These are phyloP conservation scores for Hydnum rufescens DNA, from an alignment of 768 basidiomycete genomes.

Conservation along the genomic window DNA sequence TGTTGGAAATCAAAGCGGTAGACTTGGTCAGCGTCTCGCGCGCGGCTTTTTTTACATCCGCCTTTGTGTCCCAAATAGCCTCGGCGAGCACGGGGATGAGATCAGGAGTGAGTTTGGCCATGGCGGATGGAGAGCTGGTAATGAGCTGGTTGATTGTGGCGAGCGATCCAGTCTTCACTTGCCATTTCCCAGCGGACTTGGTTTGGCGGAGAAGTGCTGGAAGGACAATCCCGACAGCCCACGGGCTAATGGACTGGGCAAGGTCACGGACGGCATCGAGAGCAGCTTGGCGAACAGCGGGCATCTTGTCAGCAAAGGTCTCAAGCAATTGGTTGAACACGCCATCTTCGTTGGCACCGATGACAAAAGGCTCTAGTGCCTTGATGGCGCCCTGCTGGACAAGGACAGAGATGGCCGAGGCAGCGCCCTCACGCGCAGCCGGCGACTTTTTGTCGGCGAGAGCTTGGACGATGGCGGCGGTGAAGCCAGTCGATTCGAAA, in stretches of 20 bases:
- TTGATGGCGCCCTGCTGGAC: constrained; percentile 48
- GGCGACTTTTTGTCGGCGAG: constrained; percentile 91
- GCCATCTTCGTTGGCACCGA: constrained; percentile 44
- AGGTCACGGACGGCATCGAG: constrained; percentile 64
- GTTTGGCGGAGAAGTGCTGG: constrained; percentile 81
- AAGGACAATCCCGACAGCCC: constrained; percentile 67
- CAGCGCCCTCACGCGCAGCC: constrained; percentile 77
- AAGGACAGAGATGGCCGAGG: constrained; percentile 44
- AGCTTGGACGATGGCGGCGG: constrained; percentile 59
- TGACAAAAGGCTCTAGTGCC: constrained; percentile 74
- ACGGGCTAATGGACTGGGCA: constrained; percentile 65
- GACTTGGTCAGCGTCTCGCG: constrained; percentile 88
- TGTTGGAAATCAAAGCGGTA: constrained; percentile 88
- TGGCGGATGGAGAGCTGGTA: constrained; percentile 59
- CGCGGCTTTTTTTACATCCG: constrained; percentile 96
- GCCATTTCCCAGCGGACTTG: constrained; percentile 94
- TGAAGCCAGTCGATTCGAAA: constrained; percentile 49
- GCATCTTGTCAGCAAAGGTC: constrained; percentile 87
- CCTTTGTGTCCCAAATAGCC: constrained; percentile 97
- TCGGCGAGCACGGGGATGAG: constrained; percentile 88
- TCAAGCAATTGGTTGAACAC: constrained; percentile 77
- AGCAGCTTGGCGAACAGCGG: constrained; percentile 67
- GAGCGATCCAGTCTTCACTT: constrained; percentile 80
- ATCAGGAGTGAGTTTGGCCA: constrained; percentile 77
- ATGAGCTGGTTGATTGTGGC: constrained; percentile 74